Conservation (phyloP, 495 filamentous ascomycete species). For the Hyaloscypha variabilis region DNA sequence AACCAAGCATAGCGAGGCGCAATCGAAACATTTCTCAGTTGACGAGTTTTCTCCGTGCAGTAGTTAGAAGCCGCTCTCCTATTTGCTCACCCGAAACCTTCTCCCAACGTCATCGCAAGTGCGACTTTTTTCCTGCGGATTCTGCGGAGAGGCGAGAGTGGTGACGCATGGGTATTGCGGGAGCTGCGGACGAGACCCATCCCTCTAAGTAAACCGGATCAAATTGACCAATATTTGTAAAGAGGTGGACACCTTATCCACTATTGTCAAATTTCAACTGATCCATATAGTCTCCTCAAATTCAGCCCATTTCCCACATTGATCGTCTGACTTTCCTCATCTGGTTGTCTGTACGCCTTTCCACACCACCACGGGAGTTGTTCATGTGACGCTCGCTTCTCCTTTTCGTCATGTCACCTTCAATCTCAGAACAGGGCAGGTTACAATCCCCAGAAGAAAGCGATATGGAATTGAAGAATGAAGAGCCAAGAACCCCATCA, state of each 20-base stretch:
- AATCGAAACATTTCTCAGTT: not conserved
- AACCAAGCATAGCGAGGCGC: slow-evolving; percentile 30
- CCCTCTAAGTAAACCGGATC: not conserved
- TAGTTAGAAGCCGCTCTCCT: not conserved
- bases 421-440: not conserved
- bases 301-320: not conserved
- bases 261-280: not conserved
- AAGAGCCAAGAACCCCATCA: not conserved
- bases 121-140: not conserved
- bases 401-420: not conserved
- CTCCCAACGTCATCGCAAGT: not conserved
- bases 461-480: not conserved
- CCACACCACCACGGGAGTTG: not conserved
- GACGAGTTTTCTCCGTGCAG: not conserved
- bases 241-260: not conserved
- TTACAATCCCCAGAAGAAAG: not conserved
- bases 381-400: not conserved
- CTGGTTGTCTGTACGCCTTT: too few species aligned
- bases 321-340: not conserved
- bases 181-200: not conserved
- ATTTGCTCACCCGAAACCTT: not conserved
- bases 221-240: not conserved
- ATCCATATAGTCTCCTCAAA: not conserved
- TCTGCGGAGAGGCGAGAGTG: not conserved
- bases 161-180: not conserved